Percentiles rank a stretch among this genome's conserved stretches.
phyloP scores from a whole-genome alignment of 352 stramenopile genomes.

The Phytopythium litorale region DNA sequence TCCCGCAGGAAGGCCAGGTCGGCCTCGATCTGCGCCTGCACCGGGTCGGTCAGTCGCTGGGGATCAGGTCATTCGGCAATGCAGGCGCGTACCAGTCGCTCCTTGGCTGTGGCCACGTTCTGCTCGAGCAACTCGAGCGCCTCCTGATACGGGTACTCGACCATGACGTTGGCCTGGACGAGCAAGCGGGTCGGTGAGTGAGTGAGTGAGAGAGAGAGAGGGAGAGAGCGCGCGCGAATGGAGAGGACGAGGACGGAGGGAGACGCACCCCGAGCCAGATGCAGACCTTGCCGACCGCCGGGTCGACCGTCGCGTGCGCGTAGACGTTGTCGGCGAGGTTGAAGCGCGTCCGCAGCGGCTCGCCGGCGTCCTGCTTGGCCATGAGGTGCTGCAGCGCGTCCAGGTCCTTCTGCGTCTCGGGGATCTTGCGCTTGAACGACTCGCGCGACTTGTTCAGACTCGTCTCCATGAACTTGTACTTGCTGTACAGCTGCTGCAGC shows the following conservation, averaged over 20 bases:
- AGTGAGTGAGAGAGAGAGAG: neutral
- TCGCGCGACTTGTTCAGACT: constrained; percentile 83
- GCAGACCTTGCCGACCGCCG: constrained; percentile 89
- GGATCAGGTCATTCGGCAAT: too few species aligned
- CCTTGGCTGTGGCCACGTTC: constrained; percentile 67
- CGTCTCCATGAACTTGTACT: constrained; percentile 91
- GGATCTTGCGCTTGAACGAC: constrained; percentile 89
- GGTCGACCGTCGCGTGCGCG: constrained; percentile 92
- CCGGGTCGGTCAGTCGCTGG: neutral
- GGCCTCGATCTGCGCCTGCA: constrained; percentile 73
- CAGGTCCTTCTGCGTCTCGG: constrained; percentile 89
- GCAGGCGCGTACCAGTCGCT: constrained; percentile 44
- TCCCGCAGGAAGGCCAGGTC: constrained; percentile 94
- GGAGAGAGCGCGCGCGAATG: too few species aligned
- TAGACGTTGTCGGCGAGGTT: constrained; percentile 95
- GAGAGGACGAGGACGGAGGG: too few species aligned
- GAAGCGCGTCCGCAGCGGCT: constrained; percentile 89
- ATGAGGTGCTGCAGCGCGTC: constrained; percentile 45
- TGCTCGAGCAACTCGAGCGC: constrained; percentile 85
- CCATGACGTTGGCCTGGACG: constrained; percentile 91
- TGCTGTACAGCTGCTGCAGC: constrained; percentile 87
- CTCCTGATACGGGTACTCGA: constrained; percentile 97
- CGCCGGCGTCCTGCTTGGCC: constrained; percentile 63
- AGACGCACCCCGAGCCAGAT: constrained; percentile 92
- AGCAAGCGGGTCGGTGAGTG: neutral